Base-by-base conservation (phyloP, 169 alveolate genomes). In the Plasmodium cynomolgi region DNA sequence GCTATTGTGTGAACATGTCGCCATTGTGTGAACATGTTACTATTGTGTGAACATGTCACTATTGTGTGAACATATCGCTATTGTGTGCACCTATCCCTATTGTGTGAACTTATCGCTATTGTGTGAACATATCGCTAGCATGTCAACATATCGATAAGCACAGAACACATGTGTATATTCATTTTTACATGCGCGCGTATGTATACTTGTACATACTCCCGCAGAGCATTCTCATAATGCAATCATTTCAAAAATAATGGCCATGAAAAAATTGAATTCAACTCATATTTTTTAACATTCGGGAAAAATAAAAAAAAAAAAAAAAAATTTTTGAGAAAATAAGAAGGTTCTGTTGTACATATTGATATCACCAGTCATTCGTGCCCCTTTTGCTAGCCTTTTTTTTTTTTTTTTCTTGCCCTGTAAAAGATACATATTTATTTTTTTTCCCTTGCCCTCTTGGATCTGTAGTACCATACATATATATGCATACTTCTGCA, bases 231-330 rank as follows among this genome's bases (percentile, higher is more conserved):
- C n/a, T 3, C 26, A 37, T 33, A 80, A 39, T 23, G 26, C 29
- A 20, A 80, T 37, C 5, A 37, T 17, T 80, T 39, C 2, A 37
- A 80, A 80, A 82, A 58, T 82, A 82, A 82, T 56, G 81, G 68
- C 13, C 33, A 80, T 80, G 56, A 41, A 9, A 80, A 80, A 41
- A 5, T 23, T 80, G 58, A 68, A 68, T 68, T 80, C 20, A 80
- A 80, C 31, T 80, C 33, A 80, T 26, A 80, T 11, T 80, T 44
- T 80, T 80, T 80, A 62, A 80, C 33, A 80, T 80, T 37, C 9
- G 73, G 68, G 37, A 56, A 34, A 34, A 4, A n/a, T n/a, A 82
- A 29, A 56, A 15, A 80, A 5, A 56, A 56, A 56, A 56, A 56
- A 56, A 56, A 68, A 62, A 62, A 62, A 20, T 4, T 1, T 23